Base-by-base conservation (phyloP, 139 green algal genomes). In the Closterium sp. region DNA sequence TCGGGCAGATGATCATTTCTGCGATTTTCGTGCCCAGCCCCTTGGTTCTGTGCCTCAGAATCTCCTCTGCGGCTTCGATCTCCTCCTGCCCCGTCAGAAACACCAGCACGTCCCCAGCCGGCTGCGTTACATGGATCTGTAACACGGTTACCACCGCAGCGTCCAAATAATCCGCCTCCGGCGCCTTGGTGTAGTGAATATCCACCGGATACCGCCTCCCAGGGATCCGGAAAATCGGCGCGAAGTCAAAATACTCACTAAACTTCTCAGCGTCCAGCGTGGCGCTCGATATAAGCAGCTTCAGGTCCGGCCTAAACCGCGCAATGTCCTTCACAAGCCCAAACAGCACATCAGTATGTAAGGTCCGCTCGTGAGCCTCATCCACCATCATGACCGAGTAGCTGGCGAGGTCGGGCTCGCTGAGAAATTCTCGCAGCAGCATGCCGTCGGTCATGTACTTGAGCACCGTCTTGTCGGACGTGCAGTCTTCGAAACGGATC, bases 371-470 rank as follows among this genome's bases (percentile, higher is more conserved):
- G 91, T 99, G 98, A 10, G 98, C 98, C 95, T 99, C 98, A 88
- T 99, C 98, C 32, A 99, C 95, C 95, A 99, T 99, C 96, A 99
- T 98, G 32, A 97, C 96, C 89, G 66, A 93, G 96, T 99, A 99
- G 33, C 90, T 95, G 1, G 96, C 97, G 89, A 99, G 95, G 95
- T 99, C 98, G 25, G 97, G 97, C 93, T 99, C 98, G 1, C 95
- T 94, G 64, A 99, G 96, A 88, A 99, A 99, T 96, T 99, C 98
- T 3, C 98, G 90, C 86, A 99, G 96, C 93, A 99, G 96, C 97
- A 99, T 99, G 94, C 98, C 98, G 90, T 99, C 97, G 12, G 97
- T 99, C 97, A 99, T 99, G 96, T 99, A 99, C 96, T 99, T 99
- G 86, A 99, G 89, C 0, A 96, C 81, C 4, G 98, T 99, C 94